Evolutionary conservation across 257 asterid genomes (phyloP), one percentile per base, ranked within the genome.

Genomic region (Petrea volubilis): DNA sequence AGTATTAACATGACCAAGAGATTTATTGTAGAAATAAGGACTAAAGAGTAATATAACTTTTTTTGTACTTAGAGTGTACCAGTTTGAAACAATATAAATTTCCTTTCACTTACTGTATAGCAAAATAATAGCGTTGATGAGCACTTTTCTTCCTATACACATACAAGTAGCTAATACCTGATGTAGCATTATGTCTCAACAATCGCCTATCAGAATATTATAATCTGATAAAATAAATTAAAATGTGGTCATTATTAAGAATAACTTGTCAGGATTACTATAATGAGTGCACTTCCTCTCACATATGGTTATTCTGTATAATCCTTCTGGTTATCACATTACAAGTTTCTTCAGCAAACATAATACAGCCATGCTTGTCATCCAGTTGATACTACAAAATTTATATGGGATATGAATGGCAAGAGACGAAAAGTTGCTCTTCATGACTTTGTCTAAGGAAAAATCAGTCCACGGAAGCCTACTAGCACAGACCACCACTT

Each of bases 41-140:
- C 68, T 59, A 56, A 18, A 21, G 41, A 55, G 47, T 61, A 69
- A 59, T 51, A 49, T 64, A 21, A 57, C 73, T 53, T 60, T 68
- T 8, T 66, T 69, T 59, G 56, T 52, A 70, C 8, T 65, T 50
- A 74, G 63, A 46, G 28, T 68, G 60, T 80, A 64, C 72, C 20
- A 33, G 40, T 31, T 52, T 27, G 25, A 25, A 68, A 60, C 70
- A 56, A 58, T 56, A 65, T 73, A 61, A 43, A 17, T 21, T 18
- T 64, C 66, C 20, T 63, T 40, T 23, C 23, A 40, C 71, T 71
- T 71, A 61, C 31, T 58, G 33, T 50, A 71, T 51, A 23, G 79
- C 31, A 28, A 38, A 55, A 31, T 57, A 18, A 18, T 68, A 68
- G 23, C 0, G 29, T 25, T 60, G 64, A 67, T 41, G 46, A 50